These are phyloP conservation scores for Globisporangium megalacanthum DNA, from an alignment of 352 stramenopile species.

Conservation along the genomic window DNA sequence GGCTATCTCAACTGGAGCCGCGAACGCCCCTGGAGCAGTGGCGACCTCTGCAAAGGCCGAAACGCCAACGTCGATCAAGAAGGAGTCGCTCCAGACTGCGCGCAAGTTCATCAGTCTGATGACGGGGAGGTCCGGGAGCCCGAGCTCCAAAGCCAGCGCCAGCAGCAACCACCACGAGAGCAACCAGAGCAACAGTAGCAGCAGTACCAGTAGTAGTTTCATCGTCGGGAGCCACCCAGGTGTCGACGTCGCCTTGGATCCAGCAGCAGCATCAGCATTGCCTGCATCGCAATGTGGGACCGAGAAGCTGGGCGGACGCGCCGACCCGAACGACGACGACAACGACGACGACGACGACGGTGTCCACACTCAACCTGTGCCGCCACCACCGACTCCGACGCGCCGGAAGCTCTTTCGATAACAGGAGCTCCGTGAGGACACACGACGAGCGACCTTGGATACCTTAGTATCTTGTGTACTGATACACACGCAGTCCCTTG, in stretches of 20 bases:
- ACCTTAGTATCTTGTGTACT: too few species aligned
- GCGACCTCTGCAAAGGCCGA: background rate
- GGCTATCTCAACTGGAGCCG: background rate
- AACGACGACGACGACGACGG: background rate
- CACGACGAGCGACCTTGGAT: too few species aligned
- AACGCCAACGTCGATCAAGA: constrained; percentile 10
- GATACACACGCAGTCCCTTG: too few species aligned
- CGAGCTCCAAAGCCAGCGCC: background rate
- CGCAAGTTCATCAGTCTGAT: constrained; percentile 21
- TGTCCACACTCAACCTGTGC: background rate
- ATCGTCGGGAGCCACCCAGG: constrained; percentile 2
- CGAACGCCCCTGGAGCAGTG: background rate
- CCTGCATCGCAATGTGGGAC: background rate
- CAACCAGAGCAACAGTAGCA: constrained; percentile 12
- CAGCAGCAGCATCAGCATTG: background rate
- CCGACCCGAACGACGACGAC: constrained; percentile 4
- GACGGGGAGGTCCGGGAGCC: constrained; percentile 17
- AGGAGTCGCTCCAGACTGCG: constrained; percentile 12
- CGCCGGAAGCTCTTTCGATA: constrained; percentile 7
- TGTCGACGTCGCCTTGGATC: background rate
- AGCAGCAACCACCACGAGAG: constrained; percentile 10
- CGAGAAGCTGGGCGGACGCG: too few species aligned
- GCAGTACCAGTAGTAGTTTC: constrained; percentile 10
- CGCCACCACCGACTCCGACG: constrained; percentile 3
- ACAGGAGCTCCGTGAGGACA: background rate